A percentile compares a stretch with the other conserved stretches of the same genome.
Evolutionary conservation across 306 rosid species (phyloP).

Genomic region (Cucumis melo): DNA sequence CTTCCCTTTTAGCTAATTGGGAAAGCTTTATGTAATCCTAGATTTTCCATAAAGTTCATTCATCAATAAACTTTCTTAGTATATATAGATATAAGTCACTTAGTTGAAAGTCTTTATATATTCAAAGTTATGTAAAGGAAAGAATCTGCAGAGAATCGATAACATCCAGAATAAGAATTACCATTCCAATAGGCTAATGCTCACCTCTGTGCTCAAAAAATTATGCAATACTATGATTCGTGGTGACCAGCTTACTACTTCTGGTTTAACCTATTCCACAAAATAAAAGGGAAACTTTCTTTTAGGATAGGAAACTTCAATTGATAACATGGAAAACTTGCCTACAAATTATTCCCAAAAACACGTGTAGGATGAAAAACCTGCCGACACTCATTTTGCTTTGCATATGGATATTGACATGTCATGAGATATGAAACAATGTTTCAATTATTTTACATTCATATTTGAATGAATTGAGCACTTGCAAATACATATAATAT

Average conservation of each 20-base stretch:
- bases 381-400: not conserved
- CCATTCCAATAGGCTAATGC: not conserved
- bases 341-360: not conserved
- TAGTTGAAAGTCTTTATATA: not conserved
- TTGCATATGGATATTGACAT: not conserved
- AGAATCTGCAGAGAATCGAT: not conserved
- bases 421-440: not conserved
- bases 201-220: conserved; percentile 75
- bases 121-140: not conserved
- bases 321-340: not conserved
- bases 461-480: not conserved
- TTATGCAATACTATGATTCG: conserved; percentile 79
- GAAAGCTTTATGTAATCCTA: not conserved
- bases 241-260: conserved; percentile 89
- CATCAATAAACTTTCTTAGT: not conserved
- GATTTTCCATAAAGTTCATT: not conserved
- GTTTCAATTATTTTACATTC: not conserved
- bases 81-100: not conserved
- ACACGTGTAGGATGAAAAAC: not conserved
- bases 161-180: not conserved
- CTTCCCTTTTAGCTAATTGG: not conserved
- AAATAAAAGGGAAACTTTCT: conserved; percentile 1
- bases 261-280: conserved; percentile 64
- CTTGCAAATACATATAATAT: not conserved
- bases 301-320: conserved; percentile 3